Conservation (phyloP, 352 stramenopile species). For the Achlya hypogyna region DNA sequence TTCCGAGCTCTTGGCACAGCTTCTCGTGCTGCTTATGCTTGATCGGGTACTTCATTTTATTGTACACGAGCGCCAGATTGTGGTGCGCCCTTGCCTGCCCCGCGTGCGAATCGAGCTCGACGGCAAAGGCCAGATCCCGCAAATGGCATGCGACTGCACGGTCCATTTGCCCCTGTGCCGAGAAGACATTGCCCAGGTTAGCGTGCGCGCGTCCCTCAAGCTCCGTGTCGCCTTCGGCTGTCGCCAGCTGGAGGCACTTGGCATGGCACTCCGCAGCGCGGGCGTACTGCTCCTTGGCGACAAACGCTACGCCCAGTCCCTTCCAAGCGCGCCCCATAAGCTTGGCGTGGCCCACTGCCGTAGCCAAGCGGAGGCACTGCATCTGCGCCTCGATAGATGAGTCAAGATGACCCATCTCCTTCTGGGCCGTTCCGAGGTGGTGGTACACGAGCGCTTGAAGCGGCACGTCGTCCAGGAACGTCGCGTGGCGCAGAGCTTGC, state of each 20-base stretch:
- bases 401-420: slow-evolving; percentile 38
- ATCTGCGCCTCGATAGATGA: slow-evolving; percentile 38
- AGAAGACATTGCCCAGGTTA: slow-evolving; percentile 67
- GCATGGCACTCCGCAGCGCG: slow-evolving; percentile 49
- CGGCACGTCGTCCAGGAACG: slow-evolving; percentile 16
- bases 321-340: slow-evolving; percentile 53
- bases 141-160: slow-evolving; percentile 53
- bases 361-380: slow-evolving; percentile 38
- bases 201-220: slow-evolving; percentile 65
- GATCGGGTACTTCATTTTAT: slow-evolving; percentile 27
- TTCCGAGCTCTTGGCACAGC: slow-evolving; percentile 22
- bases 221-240: slow-evolving; percentile 39
- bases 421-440: slow-evolving; percentile 57
- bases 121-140: slow-evolving; percentile 41
- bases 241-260: slow-evolving; percentile 45
- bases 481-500: background rate
- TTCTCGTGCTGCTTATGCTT: slow-evolving; percentile 34
- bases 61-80: slow-evolving; percentile 61
- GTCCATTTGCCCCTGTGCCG: slow-evolving; percentile 37
- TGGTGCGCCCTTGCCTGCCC: slow-evolving; percentile 49
- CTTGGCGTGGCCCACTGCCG: slow-evolving; percentile 28
- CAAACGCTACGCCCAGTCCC: slow-evolving; percentile 45
- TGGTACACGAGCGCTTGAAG: slow-evolving; percentile 47
- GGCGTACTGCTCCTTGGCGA: slow-evolving; percentile 35
- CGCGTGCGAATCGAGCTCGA: slow-evolving; percentile 35